Base-by-base conservation (phyloP, 768 basidiomycete species). In the Sistotremastrum suecicum region DNA sequence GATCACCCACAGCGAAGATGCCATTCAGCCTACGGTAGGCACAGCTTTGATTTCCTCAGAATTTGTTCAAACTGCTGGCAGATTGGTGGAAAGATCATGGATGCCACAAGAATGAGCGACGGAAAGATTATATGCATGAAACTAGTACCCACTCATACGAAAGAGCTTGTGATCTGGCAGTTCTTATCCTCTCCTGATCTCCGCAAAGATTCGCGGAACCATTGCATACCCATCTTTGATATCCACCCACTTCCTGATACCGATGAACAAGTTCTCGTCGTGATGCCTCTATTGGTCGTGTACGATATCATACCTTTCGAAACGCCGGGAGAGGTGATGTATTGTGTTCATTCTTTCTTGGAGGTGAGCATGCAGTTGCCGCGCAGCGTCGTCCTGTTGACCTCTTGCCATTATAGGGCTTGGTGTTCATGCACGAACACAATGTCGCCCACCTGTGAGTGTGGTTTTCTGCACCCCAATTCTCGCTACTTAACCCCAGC, bases 381-480 rank as follows among this genome's bases (percentile, higher is more conserved):
- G n/a, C n/a, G n/a, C n/a, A n/a, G n/a, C n/a, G n/a, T n/a, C n/a
- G n/a, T n/a, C n/a, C n/a, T n/a, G n/a, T n/a, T n/a, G n/a, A n/a
- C n/a, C n/a, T 36, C 46, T 5, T 46, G n/a, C 1, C 7, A 10
- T 34, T 33, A 7, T 39, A 66, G 65, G 63, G 64, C 0, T 44
- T 68, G 3, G 50, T 57, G 40, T 66, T 66, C 48, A 62, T 69
- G 54, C 68, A 70, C 47, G 45, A 52, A 1, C 54, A 66, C 31
- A 51, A 53, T 11, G 52, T 67, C 1, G 67, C 66, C 4, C 68
- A 68, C 44, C 46, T 63, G 67, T 66, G 40, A 3, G 59, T 43
- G 34, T n/a, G n/a, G n/a, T n/a, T n/a, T n/a, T n/a, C 10, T 7
- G 12, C 2, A 29, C 31, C 28, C 5, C 6, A 3, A 28, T 10